Conservation (phyloP, 495 filamentous ascomycete species). For the Podospora pseudopauciseta region DNA sequence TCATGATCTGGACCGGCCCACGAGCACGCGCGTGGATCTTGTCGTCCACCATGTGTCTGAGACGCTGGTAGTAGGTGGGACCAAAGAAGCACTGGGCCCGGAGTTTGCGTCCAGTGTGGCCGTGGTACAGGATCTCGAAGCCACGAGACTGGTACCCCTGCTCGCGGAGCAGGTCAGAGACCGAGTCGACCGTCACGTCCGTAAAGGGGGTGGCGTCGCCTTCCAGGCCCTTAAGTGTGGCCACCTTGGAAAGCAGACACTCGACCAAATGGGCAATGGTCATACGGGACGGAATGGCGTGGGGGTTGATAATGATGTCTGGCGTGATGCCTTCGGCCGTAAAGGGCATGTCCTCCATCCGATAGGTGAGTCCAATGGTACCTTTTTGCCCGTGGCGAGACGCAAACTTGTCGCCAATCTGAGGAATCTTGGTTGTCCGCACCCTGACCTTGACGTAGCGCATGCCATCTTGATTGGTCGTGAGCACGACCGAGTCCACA, state of each 20-base stretch:
- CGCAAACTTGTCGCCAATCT: constrained; percentile 99
- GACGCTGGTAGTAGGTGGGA: constrained; percentile 97
- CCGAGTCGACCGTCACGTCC: constrained; percentile 89
- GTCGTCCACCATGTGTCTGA: constrained; percentile 99
- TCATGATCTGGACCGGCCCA: constrained; percentile 95
- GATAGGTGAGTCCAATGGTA: constrained; percentile 96
- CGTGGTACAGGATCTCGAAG: constrained; percentile 98
- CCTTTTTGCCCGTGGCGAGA: constrained; percentile 99
- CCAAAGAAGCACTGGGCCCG: constrained; percentile 94
- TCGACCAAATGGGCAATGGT: constrained; percentile 99
- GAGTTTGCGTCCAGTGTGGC: constrained; percentile 90
- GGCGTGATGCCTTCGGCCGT: constrained; percentile 85
- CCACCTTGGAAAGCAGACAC: constrained; percentile 93
- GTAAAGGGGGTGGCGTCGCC: constrained; percentile 98
- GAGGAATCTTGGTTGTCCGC: constrained; percentile 93
- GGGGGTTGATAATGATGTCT: constrained; percentile 97
- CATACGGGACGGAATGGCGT: constrained; percentile 99
- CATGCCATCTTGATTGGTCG: constrained; percentile 84
- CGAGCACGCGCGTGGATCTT: constrained; percentile 98
- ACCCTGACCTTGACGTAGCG: constrained; percentile 96
- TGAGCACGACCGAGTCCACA: constrained; percentile 86
- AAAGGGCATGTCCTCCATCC: constrained; percentile 98
- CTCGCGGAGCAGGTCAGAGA: constrained; percentile 85
- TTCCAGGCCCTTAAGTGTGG: constrained; percentile 82
- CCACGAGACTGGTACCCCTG: constrained; percentile 95